Base-by-base conservation (phyloP, 2,329 filamentous ascomycete genomes). In the Paraconiothyrium sp. region DNA sequence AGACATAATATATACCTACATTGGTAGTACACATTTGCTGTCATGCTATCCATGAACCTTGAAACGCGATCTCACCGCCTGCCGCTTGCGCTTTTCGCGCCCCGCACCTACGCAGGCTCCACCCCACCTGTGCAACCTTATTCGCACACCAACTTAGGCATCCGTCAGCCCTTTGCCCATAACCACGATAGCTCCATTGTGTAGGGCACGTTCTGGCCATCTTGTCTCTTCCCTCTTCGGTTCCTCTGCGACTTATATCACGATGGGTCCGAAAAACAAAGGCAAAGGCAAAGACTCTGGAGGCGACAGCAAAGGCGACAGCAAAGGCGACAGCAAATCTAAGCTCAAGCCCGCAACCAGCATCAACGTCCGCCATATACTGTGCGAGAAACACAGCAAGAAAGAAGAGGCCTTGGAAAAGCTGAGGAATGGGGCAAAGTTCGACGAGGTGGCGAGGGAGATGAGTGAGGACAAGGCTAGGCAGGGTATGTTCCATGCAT, bases 401-500 rank as follows among this genome's bases (percentile, higher is more conserved):
- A 93, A 92, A 74, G 90, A 93, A 73, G 89, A 92, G 74, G 91
- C 91, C 0, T 76, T 93, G 16, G 85, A 85, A 59, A 90, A 92
- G 79, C 78, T 94, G 55, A 84, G 84, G 43, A 86, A 83, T 3
- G 90, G 90, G 1, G 84, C 83, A 54, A 92, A 90, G 70, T 94
- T 93, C 72, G 90, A 93, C 69, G 88, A 91, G 51, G 90, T 93
- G 6, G 91, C 91, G 10, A 82, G 86, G 57, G 86, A 89, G 67
- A 91, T 87, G 72, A 92, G 89, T 0, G 91, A 93, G 78, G 91
- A 94, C 76, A 93, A 94, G 80, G 90, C 90, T 4, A 83, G 88
- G 63, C 84, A 87, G 77, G 78, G 54, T 63, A 24, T 30, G 13
- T 55, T 37, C 2, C 11, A 37, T 37, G 13, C 35, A 30, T 34